Conservation (phyloP, 345 rosid genomes). For the Turritis glabra region DNA sequence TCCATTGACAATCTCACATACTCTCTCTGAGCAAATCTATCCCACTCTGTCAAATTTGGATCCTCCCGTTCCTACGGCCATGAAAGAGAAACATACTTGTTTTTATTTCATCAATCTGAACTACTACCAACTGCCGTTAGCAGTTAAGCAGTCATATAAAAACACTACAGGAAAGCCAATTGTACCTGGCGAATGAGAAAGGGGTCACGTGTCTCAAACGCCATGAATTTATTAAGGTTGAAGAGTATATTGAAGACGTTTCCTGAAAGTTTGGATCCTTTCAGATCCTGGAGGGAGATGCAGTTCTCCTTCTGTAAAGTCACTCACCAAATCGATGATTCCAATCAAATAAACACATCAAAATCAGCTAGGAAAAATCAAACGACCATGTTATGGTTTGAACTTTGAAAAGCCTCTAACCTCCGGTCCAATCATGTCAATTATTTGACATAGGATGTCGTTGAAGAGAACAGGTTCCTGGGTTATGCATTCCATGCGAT, state of each 20-base stretch:
- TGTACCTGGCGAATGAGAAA: conserved; percentile 66
- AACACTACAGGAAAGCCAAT: neutral
- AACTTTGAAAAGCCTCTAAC: conserved; percentile 32
- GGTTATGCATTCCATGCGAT: conserved; percentile 74
- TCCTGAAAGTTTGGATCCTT: conserved; percentile 66
- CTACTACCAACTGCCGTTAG: neutral
- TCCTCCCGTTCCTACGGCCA: conserved; percentile 53
- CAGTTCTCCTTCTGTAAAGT: conserved; percentile 54
- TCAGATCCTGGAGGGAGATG: conserved; percentile 55
- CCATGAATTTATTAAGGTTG: conserved; percentile 72
- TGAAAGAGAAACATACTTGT: neutral
- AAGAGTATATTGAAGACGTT: conserved; percentile 73
- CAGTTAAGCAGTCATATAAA: neutral
- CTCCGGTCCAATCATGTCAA: conserved; percentile 80
- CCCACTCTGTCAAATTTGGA: conserved; percentile 63
- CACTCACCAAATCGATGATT: too few species aligned
- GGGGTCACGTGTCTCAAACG: conserved; percentile 72
- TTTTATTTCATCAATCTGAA: neutral
- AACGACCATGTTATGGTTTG: neutral
- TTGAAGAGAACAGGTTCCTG: conserved; percentile 63
- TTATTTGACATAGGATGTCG: conserved; percentile 73
- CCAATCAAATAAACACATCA: neutral
- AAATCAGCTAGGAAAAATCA: conserved; percentile 4
- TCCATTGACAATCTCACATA: conserved; percentile 64
- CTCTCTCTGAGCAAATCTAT: conserved; percentile 61